Base-by-base conservation (phyloP, 495 filamentous ascomycete genomes). In the Amniculicola lignicola region DNA sequence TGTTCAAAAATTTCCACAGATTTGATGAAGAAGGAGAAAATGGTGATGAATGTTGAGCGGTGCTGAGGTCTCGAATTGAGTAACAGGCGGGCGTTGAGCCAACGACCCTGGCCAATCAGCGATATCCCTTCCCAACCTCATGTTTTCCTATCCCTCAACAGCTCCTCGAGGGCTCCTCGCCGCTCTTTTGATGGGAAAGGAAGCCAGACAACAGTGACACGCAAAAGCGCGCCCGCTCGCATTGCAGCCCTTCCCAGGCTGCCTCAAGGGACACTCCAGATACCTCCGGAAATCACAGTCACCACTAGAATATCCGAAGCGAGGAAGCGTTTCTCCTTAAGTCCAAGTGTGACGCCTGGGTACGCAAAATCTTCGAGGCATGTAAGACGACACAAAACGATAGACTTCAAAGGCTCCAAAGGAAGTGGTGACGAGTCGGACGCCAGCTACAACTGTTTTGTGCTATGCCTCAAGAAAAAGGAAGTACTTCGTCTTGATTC, bases 381-480 rank as follows among this genome's bases (percentile, higher is more conserved):
- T 5, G 31, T 6, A 39, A 10, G 49, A 5, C 10, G 35, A 12
- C 12, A 42, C 4, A 40, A 12, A 19, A 14, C 38, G 23, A 12
- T 31, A 21, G 9, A 16, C 36, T 40, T 29, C 21, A 21, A 53
- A 5, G 37, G 15, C 23, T 29, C 24, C 35, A 37, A 53, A 12
- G 22, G 18, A 4, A 41, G 38, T 39, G 49, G 21, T 24, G 37
- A 53, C 19, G 49, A 53, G 12, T 37, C 36, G 3, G 49, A 53
- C 25, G 24, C 49, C 4, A 53, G 49, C 23, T 53, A 53, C 38
- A 53, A 53, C 24, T 42, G 49, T 23, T 53, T 53, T 29, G 23
- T 41, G 10, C 35, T 41, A 15, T 4, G 5, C 16, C 24, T 53
- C 2, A 53, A 42, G 24, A 53, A 53, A 37, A 53, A 53, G 23